Evolutionary conservation across 345 rosid species (phyloP).

Genomic region (Lepidium aucheri): DNA sequence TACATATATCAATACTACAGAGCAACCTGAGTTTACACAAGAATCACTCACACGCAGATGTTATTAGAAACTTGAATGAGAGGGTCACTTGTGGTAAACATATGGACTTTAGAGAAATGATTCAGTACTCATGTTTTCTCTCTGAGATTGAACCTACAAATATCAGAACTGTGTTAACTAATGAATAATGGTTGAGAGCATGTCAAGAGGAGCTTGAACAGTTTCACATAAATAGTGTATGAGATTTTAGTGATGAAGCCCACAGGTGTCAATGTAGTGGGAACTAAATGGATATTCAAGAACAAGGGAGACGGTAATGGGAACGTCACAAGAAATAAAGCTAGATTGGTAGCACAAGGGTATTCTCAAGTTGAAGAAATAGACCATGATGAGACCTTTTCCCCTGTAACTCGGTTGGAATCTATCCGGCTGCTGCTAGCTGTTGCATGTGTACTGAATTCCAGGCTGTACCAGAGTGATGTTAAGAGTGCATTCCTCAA

Average conservation of each 20-base stretch:
- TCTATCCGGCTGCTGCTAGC: too few relatives aligned
- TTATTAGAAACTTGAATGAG: too few relatives aligned
- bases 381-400: neutral
- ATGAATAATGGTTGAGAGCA: neutral
- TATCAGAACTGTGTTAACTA: rapidly evolving
- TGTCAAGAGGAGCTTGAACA: neutral
- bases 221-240: neutral
- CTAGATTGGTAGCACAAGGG: neutral
- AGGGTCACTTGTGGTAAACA: too few relatives aligned
- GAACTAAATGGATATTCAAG: too few relatives aligned
- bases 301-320: neutral
- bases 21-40: too few relatives aligned
- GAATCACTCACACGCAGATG: too few relatives aligned
- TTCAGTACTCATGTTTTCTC: too few relatives aligned
- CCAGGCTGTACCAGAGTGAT: neutral
- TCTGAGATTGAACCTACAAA: too few relatives aligned
- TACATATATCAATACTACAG: too few relatives aligned
- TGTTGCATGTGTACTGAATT: neutral
- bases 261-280: too few relatives aligned
- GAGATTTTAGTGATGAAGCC: too few relatives aligned
- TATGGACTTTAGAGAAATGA: too few relatives aligned
- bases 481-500: neutral
- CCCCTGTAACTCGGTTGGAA: neutral
- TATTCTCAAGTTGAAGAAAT: neutral
- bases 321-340: neutral